A percentile compares a stretch with the other conserved stretches of the same genome.
Evolutionary conservation across 148 eudicot species (phyloP).

Genomic region (Euryodendron excelsum): DNA sequence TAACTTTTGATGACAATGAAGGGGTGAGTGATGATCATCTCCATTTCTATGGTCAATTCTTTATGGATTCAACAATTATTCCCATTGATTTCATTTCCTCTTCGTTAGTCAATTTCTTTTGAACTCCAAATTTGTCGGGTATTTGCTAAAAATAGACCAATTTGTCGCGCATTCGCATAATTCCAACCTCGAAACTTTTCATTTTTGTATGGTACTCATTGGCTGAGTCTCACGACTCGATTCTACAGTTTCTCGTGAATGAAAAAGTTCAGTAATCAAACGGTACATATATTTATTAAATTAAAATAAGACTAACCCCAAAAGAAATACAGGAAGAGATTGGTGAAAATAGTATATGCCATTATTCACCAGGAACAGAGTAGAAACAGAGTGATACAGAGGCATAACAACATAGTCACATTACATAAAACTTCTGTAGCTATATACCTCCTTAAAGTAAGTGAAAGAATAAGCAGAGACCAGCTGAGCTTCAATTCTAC

Average conservation of each 20-base stretch:
- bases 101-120: too few species aligned
- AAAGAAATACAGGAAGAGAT: too few species aligned
- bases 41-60: not conserved
- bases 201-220: too few species aligned
- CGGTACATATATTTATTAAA: too few species aligned
- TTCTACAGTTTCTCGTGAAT: too few species aligned
- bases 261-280: too few species aligned
- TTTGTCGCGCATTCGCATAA: not conserved
- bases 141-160: not conserved
- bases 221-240: too few species aligned
- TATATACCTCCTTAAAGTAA: not conserved
- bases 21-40: not conserved
- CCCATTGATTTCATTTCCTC: too few species aligned
- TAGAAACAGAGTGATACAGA: not conserved
- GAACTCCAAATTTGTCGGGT: too few species aligned
- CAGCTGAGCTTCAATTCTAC: conserved; percentile 29
- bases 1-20: not conserved
- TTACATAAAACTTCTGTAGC: not conserved
- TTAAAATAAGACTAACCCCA: too few species aligned
- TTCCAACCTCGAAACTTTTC: too few species aligned
- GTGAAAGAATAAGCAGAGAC: conserved; percentile 9
- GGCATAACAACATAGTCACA: not conserved
- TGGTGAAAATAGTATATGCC: not conserved
- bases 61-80: not conserved
- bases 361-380: not conserved